Percentiles rank a stretch among this genome's conserved stretches.
phyloP scores from a whole-genome alignment of 768 basidiomycete genomes.

The Trametes maxima region DNA sequence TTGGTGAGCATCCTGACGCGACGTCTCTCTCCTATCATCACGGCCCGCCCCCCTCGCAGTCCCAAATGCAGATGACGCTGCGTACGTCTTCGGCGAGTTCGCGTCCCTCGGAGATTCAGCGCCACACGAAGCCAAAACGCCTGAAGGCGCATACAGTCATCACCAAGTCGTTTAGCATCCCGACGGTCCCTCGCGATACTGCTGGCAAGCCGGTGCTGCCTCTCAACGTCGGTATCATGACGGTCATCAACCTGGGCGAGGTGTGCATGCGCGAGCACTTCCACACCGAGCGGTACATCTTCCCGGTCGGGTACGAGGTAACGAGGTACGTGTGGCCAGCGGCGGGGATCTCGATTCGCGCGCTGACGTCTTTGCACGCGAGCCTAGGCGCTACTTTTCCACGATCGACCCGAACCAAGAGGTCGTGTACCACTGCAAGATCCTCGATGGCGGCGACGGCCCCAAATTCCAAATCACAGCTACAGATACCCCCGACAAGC shows the following conservation, averaged over 20 bases:
- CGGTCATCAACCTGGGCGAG: constrained; percentile 70
- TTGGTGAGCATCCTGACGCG: constrained; percentile 24
- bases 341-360: not conserved
- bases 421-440: constrained; percentile 80
- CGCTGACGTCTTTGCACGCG: constrained; percentile 5
- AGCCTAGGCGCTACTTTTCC: constrained; percentile 71
- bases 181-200: constrained; percentile 76
- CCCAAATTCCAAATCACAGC: constrained; percentile 86
- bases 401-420: constrained; percentile 67
- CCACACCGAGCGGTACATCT: constrained; percentile 87
- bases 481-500: constrained; percentile 67
- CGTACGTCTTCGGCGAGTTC: constrained; percentile 34
- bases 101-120: constrained; percentile 34
- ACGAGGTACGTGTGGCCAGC: constrained; percentile 54
- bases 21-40: constrained; percentile 25
- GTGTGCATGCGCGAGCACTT: constrained; percentile 85
- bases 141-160: constrained; percentile 82
- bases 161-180: constrained; percentile 75
- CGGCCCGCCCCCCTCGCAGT: constrained; percentile 24
- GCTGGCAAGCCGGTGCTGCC: constrained; percentile 72
- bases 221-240: constrained; percentile 86
- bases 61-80: constrained; percentile 36
- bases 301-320: constrained; percentile 85
- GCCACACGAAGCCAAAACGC: constrained; percentile 70
- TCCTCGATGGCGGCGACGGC: constrained; percentile 82